These are phyloP conservation scores for Hylodesmum podocarpum DNA, from an alignment of 306 rosid species.

Conservation along the genomic window DNA sequence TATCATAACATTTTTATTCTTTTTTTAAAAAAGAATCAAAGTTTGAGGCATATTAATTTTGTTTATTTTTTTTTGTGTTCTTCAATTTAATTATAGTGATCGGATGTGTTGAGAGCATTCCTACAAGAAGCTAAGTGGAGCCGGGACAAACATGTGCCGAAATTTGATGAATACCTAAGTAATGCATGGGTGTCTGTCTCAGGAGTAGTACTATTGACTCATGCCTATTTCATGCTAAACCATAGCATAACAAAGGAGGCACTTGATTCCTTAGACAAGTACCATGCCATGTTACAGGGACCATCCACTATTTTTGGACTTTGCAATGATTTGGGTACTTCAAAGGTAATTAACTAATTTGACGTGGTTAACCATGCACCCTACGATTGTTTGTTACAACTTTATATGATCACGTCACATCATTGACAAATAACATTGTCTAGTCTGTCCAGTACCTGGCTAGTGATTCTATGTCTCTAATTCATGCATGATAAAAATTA, in stretches of 20 bases:
- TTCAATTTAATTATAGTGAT: slow-evolving; percentile 39
- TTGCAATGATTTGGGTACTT: slow-evolving; percentile 58
- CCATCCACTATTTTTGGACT: too few relatives aligned
- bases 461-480: too few relatives aligned
- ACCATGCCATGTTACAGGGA: slow-evolving; percentile 28
- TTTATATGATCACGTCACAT: too few relatives aligned
- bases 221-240: slow-evolving; percentile 40
- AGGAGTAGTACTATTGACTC: slow-evolving; percentile 31
- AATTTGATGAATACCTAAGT: slow-evolving; percentile 42
- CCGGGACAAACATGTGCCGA: slow-evolving; percentile 30
- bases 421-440: too few relatives aligned
- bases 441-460: too few relatives aligned
- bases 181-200: slow-evolving; percentile 54
- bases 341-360: too few relatives aligned
- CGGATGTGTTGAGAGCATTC: slow-evolving; percentile 50
- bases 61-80: background rate
- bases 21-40: too few relatives aligned
- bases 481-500: too few relatives aligned
- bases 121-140: slow-evolving; percentile 53
- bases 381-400: too few relatives aligned
- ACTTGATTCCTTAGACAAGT: slow-evolving; percentile 30
- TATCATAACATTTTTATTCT: too few relatives aligned
- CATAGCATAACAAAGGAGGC: slow-evolving; percentile 32
- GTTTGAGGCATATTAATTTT: background rate
- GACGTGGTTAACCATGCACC: too few relatives aligned